Conservation (phyloP, 768 basidiomycete species). For the Hydnomerulius pinastri region DNA sequence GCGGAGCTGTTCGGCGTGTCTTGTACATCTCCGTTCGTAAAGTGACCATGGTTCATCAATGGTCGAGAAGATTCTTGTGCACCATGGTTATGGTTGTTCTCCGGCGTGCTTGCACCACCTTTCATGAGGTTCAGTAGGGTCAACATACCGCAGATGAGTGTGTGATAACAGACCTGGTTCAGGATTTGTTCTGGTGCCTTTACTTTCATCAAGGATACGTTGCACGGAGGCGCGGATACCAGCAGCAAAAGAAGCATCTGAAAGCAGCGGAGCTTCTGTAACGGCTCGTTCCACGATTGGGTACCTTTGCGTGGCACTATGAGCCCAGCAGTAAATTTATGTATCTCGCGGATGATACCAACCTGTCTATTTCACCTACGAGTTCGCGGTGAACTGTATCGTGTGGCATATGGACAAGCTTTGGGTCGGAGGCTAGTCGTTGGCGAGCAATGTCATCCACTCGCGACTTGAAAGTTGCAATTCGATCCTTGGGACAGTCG, state of each 20-base stretch:
- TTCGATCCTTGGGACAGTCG: constrained; percentile 44
- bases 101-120: not conserved
- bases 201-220: constrained; percentile 47
- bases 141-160: not conserved
- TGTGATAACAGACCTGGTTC: not conserved
- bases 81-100: not conserved
- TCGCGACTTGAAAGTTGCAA: constrained; percentile 53
- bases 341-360: not conserved
- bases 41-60: not conserved
- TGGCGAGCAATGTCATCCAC: constrained; percentile 64
- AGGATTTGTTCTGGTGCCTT: constrained; percentile 9
- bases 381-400: constrained; percentile 61
- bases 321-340: not conserved
- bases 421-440: constrained; percentile 53
- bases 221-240: constrained; percentile 45
- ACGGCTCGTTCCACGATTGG: constrained; percentile 68
- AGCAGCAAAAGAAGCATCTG: constrained; percentile 47
- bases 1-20: not conserved
- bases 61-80: not conserved
- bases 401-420: constrained; percentile 51
- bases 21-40: not conserved
- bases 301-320: constrained; percentile 55
- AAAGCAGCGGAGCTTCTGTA: constrained; percentile 47
- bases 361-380: constrained; percentile 75
- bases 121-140: not conserved